These are phyloP conservation scores for Creolimax fragrantissima DNA, from an alignment of 78 protist species.

Conservation along the genomic window DNA sequence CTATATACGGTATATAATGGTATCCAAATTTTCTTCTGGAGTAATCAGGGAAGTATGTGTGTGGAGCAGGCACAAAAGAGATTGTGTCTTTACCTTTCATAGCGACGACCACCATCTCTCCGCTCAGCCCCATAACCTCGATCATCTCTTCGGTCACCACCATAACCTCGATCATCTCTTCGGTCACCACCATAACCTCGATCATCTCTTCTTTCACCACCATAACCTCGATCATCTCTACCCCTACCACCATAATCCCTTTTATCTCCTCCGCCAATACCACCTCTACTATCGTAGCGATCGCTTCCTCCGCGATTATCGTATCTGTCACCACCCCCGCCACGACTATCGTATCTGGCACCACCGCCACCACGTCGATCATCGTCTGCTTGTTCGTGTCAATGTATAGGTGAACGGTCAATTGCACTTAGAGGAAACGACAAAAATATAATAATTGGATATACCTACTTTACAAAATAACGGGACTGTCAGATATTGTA, in stretches of 20 bases:
- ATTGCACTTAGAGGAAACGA: no score
- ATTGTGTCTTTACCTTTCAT: neutral
- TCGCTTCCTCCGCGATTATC: neutral
- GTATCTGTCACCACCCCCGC: neutral
- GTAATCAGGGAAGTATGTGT: no score
- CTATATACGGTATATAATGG: no score
- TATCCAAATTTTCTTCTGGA: no score
- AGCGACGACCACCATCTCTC: neutral
- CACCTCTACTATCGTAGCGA: neutral
- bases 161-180: neutral
- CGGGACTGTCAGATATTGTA: no score
- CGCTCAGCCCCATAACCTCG: no score
- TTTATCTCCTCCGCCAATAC: neutral
- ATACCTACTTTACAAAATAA: no score
- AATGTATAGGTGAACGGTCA: no score
- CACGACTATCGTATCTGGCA: neutral
- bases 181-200: neutral
- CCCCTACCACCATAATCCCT: neutral
- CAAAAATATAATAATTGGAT: no score
- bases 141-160: neutral
- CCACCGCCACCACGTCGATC: neutral
- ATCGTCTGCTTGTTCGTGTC: no score
- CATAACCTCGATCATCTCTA: neutral
- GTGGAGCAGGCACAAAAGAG: no score
- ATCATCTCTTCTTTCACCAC: neutral